A percentile compares a stretch with the other conserved stretches of the same genome.
Conservation (phyloP, 768 basidiomycete genomes). For the Leccinum pellstonianum region DNA sequence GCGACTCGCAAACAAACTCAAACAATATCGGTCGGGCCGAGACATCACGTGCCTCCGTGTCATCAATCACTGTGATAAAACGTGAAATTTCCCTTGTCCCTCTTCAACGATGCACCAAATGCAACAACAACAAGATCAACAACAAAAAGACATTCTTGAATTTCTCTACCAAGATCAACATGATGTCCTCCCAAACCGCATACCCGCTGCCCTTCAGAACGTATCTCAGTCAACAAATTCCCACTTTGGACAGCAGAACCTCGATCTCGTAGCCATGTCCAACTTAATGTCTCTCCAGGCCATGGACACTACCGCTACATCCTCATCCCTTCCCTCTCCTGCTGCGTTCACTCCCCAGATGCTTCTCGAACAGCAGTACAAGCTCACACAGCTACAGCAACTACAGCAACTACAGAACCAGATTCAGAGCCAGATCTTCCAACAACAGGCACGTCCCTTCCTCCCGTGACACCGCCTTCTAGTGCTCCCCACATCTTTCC, state of each 20-base stretch:
- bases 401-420: slow-evolving; percentile 78
- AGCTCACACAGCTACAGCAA: slow-evolving; percentile 73
- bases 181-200: slow-evolving; percentile 8
- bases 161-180: slow-evolving; percentile 34
- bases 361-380: slow-evolving; percentile 74
- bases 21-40: background rate
- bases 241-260: slow-evolving; percentile 33
- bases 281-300: slow-evolving; percentile 53
- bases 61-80: background rate
- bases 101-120: slow-evolving; percentile 21
- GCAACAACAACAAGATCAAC: slow-evolving; percentile 28
- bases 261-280: slow-evolving; percentile 46
- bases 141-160: slow-evolving; percentile 37
- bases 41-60: background rate
- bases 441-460: slow-evolving; percentile 69
- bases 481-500: background rate
- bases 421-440: slow-evolving; percentile 85
- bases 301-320: slow-evolving; percentile 28
- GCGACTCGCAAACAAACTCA: slow-evolving; percentile 5
- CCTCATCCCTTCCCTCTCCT: slow-evolving; percentile 15
- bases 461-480: background rate
- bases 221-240: slow-evolving; percentile 11
- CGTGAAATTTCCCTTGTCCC: too few relatives aligned
- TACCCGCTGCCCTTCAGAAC: slow-evolving; percentile 1
- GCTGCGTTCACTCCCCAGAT: slow-evolving; percentile 43